These are phyloP conservation scores for Fusarium gaditjirri DNA, from an alignment of 2,329 filamentous ascomycete species.

Conservation along the genomic window DNA sequence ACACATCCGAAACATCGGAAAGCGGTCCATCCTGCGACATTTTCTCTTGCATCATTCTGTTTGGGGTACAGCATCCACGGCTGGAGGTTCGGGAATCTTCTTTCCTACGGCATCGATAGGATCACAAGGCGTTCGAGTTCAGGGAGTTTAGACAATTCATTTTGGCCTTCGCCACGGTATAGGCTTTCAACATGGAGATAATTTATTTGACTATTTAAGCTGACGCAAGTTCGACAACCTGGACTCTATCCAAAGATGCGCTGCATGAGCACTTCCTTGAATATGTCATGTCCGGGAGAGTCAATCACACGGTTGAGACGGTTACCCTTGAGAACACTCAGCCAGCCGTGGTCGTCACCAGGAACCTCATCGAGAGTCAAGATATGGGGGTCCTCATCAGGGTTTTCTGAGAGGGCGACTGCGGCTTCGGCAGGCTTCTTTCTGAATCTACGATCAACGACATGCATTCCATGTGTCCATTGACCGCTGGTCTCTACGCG, in stretches of 20 bases:
- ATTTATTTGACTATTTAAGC: slow-evolving; percentile 27
- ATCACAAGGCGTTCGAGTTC: slow-evolving; percentile 43
- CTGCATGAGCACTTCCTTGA: slow-evolving; percentile 73
- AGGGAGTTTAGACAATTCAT: slow-evolving; percentile 45
- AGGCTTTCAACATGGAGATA: slow-evolving; percentile 17
- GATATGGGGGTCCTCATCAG: slow-evolving; percentile 54
- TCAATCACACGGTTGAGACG: slow-evolving; percentile 78
- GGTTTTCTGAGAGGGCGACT: slow-evolving; percentile 54
- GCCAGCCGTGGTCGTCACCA: slow-evolving; percentile 81
- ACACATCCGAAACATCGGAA: slow-evolving; percentile 2
- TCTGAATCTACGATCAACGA: slow-evolving; percentile 77
- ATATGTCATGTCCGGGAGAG: slow-evolving; percentile 74
- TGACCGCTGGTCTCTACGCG: slow-evolving; percentile 90
- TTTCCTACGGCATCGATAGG: slow-evolving; percentile 27
- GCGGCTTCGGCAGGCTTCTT: slow-evolving; percentile 61
- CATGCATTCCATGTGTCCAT: slow-evolving; percentile 93
- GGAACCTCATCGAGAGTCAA: slow-evolving; percentile 62
- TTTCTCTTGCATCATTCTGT: slow-evolving; percentile 27
- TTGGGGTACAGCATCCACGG: slow-evolving; percentile 33
- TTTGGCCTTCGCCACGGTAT: slow-evolving; percentile 37
- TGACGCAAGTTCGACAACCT: slow-evolving; percentile 18
- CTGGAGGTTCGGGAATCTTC: slow-evolving; percentile 10
- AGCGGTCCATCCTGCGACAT: background rate
- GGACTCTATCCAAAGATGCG: slow-evolving; percentile 65
- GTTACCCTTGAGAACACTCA: slow-evolving; percentile 80